phyloP scores from a whole-genome alignment of 1,284 basidiomycete species.

The Vanrija humicola region DNA sequence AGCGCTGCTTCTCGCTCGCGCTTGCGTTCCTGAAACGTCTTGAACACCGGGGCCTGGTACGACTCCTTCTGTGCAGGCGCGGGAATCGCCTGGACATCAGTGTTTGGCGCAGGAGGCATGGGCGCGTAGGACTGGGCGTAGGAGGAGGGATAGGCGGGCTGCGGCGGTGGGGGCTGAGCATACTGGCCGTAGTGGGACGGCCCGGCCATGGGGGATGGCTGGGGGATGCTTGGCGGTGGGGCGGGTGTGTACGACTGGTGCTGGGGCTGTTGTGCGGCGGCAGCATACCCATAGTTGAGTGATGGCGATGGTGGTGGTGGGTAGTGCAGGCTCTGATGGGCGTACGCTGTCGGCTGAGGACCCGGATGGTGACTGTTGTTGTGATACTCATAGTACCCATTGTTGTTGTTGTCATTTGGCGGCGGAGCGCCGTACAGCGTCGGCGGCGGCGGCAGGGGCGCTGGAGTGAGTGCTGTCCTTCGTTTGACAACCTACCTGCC shows the following conservation, averaged over 20 bases:
- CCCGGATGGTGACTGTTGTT: too few species aligned
- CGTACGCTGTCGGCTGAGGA: too few species aligned
- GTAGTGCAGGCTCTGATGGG: too few species aligned
- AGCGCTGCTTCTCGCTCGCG: conserved; percentile 36
- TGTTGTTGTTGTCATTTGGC: too few species aligned
- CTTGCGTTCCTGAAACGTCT: conserved; percentile 45
- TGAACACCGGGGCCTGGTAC: conserved; percentile 42
- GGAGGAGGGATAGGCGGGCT: not conserved
- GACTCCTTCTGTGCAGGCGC: conserved; percentile 27
- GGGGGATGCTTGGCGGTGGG: not conserved
- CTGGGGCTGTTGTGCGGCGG: not conserved
- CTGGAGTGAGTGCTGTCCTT: too few species aligned
- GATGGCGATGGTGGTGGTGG: too few species aligned
- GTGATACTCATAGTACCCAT: too few species aligned
- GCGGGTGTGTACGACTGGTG: not conserved
- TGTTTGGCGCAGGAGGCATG: not conserved
- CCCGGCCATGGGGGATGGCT: not conserved
- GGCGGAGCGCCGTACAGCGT: too few species aligned
- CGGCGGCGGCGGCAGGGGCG: too few species aligned
- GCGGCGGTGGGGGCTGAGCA: not conserved
- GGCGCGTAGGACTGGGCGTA: conserved; percentile 7
- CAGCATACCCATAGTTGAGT: not conserved
- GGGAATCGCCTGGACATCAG: conserved; percentile 15
- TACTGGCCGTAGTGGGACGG: not conserved
- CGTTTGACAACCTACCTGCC: too few species aligned